Evolutionary conservation across 2,329 filamentous ascomycete genomes (phyloP).

Genomic region (Clathrospora elynae): DNA sequence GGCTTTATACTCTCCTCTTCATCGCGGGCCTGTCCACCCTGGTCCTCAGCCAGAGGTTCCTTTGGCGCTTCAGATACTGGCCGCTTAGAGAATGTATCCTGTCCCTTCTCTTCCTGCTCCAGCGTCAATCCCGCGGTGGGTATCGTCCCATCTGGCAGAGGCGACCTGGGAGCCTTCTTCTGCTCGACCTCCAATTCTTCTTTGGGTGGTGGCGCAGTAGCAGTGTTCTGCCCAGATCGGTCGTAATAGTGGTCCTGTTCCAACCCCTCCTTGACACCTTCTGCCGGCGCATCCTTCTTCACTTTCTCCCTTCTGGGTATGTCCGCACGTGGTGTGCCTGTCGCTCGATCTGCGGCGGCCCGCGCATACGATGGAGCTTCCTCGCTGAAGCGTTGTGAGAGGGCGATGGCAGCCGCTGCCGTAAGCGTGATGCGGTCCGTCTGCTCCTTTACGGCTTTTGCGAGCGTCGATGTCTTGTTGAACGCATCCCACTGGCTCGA

Average conservation of each 20-base stretch:
- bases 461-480: conserved; percentile 67
- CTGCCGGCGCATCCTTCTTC: conserved; percentile 18
- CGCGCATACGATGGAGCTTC: conserved; percentile 44
- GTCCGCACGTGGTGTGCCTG: conserved; percentile 25
- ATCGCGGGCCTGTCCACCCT: conserved; percentile 16
- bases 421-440: conserved; percentile 66
- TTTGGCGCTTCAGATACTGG: conserved; percentile 45
- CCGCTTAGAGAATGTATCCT: conserved; percentile 43
- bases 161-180: conserved; percentile 50
- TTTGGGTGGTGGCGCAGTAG: conserved; percentile 44
- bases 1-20: conserved; percentile 43
- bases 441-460: conserved; percentile 65
- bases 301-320: conserved; percentile 43
- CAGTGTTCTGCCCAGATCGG: conserved; percentile 50
- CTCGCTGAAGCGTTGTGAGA: conserved; percentile 64
- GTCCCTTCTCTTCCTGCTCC: conserved; percentile 35
- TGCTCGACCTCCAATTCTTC: conserved; percentile 54
- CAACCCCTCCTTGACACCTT: conserved; percentile 47
- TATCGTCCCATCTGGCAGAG: conserved; percentile 59
- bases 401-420: conserved; percentile 63
- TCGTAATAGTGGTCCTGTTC: conserved; percentile 60
- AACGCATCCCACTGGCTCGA: conserved; percentile 67
- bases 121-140: conserved; percentile 46
- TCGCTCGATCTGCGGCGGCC: conserved; percentile 27
- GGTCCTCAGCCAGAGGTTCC: conserved; percentile 40